Base-by-base conservation (phyloP, 352 stramenopile genomes). In the Plasmopara halstedii region DNA sequence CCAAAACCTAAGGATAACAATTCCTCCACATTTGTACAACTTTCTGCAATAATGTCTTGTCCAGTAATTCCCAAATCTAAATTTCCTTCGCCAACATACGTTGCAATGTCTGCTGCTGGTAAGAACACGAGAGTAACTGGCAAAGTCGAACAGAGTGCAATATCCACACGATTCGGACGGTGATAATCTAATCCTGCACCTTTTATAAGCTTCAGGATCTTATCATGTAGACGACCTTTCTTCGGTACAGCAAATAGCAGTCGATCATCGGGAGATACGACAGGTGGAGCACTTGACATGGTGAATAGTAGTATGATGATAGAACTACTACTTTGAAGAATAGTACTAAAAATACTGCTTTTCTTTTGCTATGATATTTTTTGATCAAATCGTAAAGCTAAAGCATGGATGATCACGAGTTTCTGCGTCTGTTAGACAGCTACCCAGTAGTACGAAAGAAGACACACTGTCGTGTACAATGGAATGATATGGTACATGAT, bases 51-150 rank as follows among this genome's bases (percentile, higher is more conserved):
- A 37, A 97, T 95, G 62, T 97, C 89, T 47, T 97, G 78, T 35
- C 96, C 96, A 17, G 96, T 99, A 64, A 99, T 98, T n/a, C 96
- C 96, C 14, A 98, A 79, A 64, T 99, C 96, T 26, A 99, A 69
- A 61, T 98, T 98, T 53, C 96, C 96, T 46, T 98, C 93, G 32
- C 93, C 96, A 9, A 99, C 95, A 56, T 98, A 99, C 45, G 88
- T 97, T 4, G 96, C 92, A 67, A 99, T 99, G 68, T 99, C 96
- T 0, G 94, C 64, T 1, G 96, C 95, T 1, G 95, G 95, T 17
- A 99, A 66, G 60, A 99, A 99, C 32, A 99, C 92, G 22, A 99
- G 73, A 25, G 95, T 98, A 35, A 99, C 89, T 0, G 94, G 91
- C 10, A 98, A 68, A 48, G 83, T 86, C 42, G 79, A 87, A 71